Conservation (phyloP, 2,329 filamentous ascomycete genomes). For the Cryoendolithus antarcticus region DNA sequence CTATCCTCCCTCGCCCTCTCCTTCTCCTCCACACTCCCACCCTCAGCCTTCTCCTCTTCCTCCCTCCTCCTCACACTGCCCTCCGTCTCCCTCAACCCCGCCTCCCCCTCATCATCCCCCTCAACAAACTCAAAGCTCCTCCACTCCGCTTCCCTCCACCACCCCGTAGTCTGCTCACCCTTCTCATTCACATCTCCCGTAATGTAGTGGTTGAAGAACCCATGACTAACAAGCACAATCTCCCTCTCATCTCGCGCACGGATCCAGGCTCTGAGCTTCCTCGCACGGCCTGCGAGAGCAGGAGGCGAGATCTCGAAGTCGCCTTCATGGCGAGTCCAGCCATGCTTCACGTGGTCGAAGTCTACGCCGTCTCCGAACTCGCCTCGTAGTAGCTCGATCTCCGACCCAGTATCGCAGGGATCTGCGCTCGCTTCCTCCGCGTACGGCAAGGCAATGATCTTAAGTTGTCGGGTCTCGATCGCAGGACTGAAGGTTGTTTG, state of each 20-base stretch:
- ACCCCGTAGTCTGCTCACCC: conserved; percentile 19
- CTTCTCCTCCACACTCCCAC: no score
- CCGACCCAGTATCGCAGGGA: conserved; percentile 16
- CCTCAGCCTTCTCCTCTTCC: background rate
- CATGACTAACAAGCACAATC: conserved; percentile 19
- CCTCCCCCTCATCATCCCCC: conserved; percentile 11
- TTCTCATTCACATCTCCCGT: conserved; percentile 18
- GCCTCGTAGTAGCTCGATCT: conserved; percentile 8
- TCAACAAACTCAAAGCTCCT: conserved; percentile 18
- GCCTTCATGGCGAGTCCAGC: conserved; percentile 18
- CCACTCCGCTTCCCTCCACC: conserved; percentile 20
- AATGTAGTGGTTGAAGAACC: conserved; percentile 19
- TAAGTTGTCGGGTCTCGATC: conserved; percentile 12
- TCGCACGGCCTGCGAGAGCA: conserved; percentile 14
- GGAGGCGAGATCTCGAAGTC: conserved; percentile 15
- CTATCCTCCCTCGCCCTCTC: no score
- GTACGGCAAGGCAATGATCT: conserved; percentile 16
- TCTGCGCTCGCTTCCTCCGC: conserved; percentile 18
- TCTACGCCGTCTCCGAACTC: conserved; percentile 16
- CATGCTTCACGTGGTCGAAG: conserved; percentile 14
- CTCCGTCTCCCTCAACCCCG: conserved; percentile 18
- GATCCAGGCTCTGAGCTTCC: conserved; percentile 16
- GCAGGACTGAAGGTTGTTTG: conserved; percentile 14
- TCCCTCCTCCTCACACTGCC: conserved; percentile 10
- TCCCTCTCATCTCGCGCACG: conserved; percentile 16